Conservation (phyloP, 2,329 filamentous ascomycete genomes). For the Sclerotinia nivalis region DNA sequence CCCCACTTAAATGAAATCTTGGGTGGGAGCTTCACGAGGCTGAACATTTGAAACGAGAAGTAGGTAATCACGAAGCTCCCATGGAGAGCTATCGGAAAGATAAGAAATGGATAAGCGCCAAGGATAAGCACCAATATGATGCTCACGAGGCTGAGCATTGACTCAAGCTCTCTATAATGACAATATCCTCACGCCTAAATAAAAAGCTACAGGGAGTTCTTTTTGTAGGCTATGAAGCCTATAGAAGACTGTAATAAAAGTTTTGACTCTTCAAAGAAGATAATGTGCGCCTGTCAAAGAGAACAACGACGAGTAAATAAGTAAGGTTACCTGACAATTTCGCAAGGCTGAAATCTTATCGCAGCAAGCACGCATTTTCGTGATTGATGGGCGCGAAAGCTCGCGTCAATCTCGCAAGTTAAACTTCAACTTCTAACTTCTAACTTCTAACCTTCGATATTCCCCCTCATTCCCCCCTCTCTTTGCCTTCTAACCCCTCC, state of each 20-base stretch:
- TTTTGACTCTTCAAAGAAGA: no score
- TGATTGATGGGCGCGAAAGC: constrained; percentile 8
- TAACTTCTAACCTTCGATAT: background rate
- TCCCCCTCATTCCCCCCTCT: background rate
- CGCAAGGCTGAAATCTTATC: background rate
- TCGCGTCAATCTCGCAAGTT: constrained; percentile 10
- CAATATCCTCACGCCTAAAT: no score
- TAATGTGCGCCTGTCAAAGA: no score
- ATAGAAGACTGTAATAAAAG: no score
- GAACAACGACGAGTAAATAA: no score
- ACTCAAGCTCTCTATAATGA: no score
- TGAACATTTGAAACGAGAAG: background rate
- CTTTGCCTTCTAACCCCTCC: background rate
- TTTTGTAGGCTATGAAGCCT: no score
- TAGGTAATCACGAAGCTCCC: no score
- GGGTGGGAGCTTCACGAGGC: background rate
- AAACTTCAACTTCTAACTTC: background rate
- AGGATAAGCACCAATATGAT: no score
- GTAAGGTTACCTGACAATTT: no score
- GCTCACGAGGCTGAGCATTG: no score
- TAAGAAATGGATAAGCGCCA: background rate
- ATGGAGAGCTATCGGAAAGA: background rate
- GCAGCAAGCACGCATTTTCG: constrained; percentile 17
- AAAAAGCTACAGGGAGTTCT: no score
- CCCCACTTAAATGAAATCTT: background rate